Evolutionary conservation across 1,139 yeast species (phyloP).

Genomic region (Pichia sp.): DNA sequence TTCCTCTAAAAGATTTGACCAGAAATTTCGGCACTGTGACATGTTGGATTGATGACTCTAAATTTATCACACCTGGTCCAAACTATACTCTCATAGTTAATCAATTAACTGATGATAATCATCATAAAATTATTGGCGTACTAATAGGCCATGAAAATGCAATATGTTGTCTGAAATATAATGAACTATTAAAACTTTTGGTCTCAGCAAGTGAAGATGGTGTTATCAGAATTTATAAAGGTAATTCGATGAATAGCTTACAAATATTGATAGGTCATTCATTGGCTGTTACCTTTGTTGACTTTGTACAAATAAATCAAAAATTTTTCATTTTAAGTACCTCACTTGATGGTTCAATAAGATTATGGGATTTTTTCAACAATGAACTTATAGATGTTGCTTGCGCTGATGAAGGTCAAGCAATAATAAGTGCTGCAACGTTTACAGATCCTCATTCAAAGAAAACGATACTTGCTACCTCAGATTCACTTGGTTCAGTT

Average conservation of each 20-base stretch:
- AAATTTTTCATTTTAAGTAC: slow-evolving; percentile 30
- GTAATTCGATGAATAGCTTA: slow-evolving; percentile 43
- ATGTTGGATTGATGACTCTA: slow-evolving; percentile 66
- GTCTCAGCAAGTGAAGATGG: slow-evolving; percentile 77
- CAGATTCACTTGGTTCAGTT: slow-evolving; percentile 54
- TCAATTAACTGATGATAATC: slow-evolving; percentile 39
- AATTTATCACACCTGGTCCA: slow-evolving; percentile 63
- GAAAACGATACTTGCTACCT: slow-evolving; percentile 43
- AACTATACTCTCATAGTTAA: slow-evolving; percentile 53
- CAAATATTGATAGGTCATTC: slow-evolving; percentile 43
- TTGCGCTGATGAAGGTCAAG: slow-evolving; percentile 37
- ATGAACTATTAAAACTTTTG: slow-evolving; percentile 43
- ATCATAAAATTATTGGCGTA: slow-evolving; percentile 45
- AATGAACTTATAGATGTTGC: slow-evolving; percentile 36
- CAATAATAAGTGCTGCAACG: slow-evolving; percentile 46
- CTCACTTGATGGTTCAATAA: slow-evolving; percentile 65
- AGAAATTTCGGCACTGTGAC: slow-evolving; percentile 41
- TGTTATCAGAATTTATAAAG: slow-evolving; percentile 65
- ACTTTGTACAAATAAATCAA: slow-evolving; percentile 39
- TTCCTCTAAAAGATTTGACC: slow-evolving; percentile 2
- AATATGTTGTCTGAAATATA: slow-evolving; percentile 52
- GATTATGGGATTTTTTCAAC: slow-evolving; percentile 55
- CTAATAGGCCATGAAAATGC: slow-evolving; percentile 64
- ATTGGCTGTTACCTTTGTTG: slow-evolving; percentile 48
- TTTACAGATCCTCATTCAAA: slow-evolving; percentile 34